Evolutionary conservation across 768 basidiomycete species (phyloP), one percentile per base, ranked within the genome.

Genomic region (Lactarius indigo): DNA sequence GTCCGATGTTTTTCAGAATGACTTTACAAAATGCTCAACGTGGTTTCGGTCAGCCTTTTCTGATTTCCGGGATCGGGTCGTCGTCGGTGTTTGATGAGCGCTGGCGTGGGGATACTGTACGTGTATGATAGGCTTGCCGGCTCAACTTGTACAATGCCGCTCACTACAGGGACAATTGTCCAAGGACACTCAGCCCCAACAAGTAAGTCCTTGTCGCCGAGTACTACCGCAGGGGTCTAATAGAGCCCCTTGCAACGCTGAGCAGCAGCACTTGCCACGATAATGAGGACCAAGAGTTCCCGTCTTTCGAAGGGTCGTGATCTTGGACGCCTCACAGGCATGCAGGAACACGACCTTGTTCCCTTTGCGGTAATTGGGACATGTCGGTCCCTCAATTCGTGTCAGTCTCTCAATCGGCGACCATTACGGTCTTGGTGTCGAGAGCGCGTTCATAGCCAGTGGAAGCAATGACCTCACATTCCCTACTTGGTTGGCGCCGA

Each of bases 391-490:
- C 47, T 50, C 23, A 79, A 88, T 78, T 55, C 54, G 18, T 42
- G 18, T 44, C 28, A n/a, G 41, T 39, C 31, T 4, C 47, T 50
- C 23, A 79, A 88, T 79, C 33, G 89, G 90, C 72, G 76, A 78
- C 64, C 82, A 84, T 33, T 89, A 82, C 69, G 86, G 88, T 71
- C 73, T 81, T 18, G 84, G 81, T 7, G 83, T 88, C 66, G 89
- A 90, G 76, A 81, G 82, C 65, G 80, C 84, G 31, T 78, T 37
- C 37, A 37, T 37, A 3, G 31, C 31, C 31, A 33, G 31, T 89
- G 42, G 74, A 76, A 17, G 83, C 84, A 85, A 84, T 20, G 87
- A 87, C 9, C 90, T 89, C 74, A 84, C 83, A 3, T 89, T 80
- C 75, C 86, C 87, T 18, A 69, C 83, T 59, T 90, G 87, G 73